phyloP scores from a whole-genome alignment of 1,284 basidiomycete species.

The Rhizopogon parksii region DNA sequence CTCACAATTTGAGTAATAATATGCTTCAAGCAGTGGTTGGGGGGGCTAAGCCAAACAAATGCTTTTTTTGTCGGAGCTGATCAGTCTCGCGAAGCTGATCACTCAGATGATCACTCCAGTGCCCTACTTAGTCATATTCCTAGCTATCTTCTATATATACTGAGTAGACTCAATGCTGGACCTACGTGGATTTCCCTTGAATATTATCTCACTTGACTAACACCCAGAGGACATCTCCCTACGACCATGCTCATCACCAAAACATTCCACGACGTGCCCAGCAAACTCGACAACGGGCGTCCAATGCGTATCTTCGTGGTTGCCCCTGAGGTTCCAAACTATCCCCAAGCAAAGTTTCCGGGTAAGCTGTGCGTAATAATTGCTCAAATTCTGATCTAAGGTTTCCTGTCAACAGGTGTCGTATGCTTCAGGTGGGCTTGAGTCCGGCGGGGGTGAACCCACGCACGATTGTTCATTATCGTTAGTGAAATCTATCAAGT shows the following conservation, averaged over 20 bases:
- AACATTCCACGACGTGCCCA: slow-evolving; percentile 68
- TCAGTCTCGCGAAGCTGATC: too few species aligned
- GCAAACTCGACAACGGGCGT: slow-evolving; percentile 56
- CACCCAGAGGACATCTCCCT: background rate
- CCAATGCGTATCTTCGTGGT: slow-evolving; percentile 77
- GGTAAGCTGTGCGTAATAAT: slow-evolving; percentile 32
- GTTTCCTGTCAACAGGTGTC: slow-evolving; percentile 43
- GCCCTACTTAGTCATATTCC: too few species aligned
- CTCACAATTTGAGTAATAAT: too few species aligned
- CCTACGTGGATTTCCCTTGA: too few species aligned
- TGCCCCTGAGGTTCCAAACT: slow-evolving; percentile 59
- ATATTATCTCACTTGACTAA: too few species aligned
- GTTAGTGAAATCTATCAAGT: slow-evolving; percentile 80
- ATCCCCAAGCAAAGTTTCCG: slow-evolving; percentile 80
- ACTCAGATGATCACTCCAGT: too few species aligned
- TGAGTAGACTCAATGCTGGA: too few species aligned
- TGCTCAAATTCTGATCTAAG: background rate
- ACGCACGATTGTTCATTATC: slow-evolving; percentile 4
- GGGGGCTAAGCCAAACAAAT: too few species aligned
- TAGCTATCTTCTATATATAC: too few species aligned
- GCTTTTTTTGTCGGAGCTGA: too few species aligned
- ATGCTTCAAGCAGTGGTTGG: too few species aligned
- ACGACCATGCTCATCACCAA: slow-evolving; percentile 72
- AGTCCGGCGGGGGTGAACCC: background rate
- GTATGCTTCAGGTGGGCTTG: slow-evolving; percentile 65